Evolutionary conservation across 2,329 filamentous ascomycete species (phyloP), one percentile per base, ranked within the genome.

Genomic region (Mycosphaerella sp.): DNA sequence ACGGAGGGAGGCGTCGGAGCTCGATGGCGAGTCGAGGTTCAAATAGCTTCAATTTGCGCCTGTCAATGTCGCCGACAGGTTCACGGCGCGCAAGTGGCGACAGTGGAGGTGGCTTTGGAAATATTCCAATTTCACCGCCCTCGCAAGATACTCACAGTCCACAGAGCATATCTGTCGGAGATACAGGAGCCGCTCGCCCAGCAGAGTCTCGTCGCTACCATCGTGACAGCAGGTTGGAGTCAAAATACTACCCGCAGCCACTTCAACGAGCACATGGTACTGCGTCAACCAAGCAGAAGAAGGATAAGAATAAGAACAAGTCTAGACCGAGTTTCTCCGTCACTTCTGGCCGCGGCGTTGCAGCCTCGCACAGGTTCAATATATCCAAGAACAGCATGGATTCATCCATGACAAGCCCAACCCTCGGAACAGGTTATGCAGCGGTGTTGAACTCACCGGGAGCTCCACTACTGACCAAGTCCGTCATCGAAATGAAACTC

Each of bases 121-220:
- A 56, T 12, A 67, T 66, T 28, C 63, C 64, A 2, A 66, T 68
- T 25, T 68, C 65, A 13, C 64, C 65, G 42, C 64, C 64, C 1
- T 27, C 37, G 8, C 36, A 41, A 25, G 16, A 21, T 34, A 4
- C 35, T 16, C 14, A 48, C 14, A 16, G 9, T 2, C 37, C 16
- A n/a, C 25, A 28, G 21, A 25, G 12, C 10, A 16, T 32, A 18
- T 36, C 30, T 41, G 25, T 41, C 28, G 21, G 21, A 25, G 7
- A 6, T 28, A 35, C 27, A 30, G 45, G 40, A 30, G 45, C n/a
- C 37, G 37, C 12, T 48, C 45, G 39, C 10, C 16, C 21, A 13
- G 35, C 12, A 47, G 34, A 41, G 7, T 14, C 16, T 41, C 30
- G 17, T 17, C 17, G 17, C 14, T 21, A 13, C 28, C 1, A 18